Evolutionary conservation across 2,329 filamentous ascomycete species (phyloP), one percentile per base, ranked within the genome.

Genomic region (Fusarium drepaniforme): DNA sequence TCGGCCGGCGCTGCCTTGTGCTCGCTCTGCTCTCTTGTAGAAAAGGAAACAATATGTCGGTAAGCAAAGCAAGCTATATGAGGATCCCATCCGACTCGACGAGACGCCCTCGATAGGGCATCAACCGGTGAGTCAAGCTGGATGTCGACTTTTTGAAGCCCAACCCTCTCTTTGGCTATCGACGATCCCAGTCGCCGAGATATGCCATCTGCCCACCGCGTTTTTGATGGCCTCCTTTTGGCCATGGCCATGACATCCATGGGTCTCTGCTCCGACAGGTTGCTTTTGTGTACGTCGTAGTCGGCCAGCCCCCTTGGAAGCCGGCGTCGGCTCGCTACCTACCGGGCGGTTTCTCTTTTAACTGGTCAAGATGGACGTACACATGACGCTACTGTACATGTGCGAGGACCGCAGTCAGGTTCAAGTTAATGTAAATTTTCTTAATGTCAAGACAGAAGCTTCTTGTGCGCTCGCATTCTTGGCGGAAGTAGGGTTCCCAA

Each of bases 331-430:
- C 60, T 72, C 66, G 66, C 66, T 77, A 64, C 69, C 68, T 72
- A 40, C 62, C 67, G 44, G 66, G 59, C 40, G 68, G 66, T 62
- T 49, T 51, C 53, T 70, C 42, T 35, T 75, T 40, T 68, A 60
- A 73, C 75, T 78, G 75, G 75, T 37, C 68, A 53, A 63, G 51
- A 56, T 30, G 64, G 72, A 64, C 60, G 56, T 65, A 68, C 77
- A 70, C 72, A 78, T 79, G 77, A 71, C 77, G 73, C 74, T 78
- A 75, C 77, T 78, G 72, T 74, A 76, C 68, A 51, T 74, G 44
- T 30, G 13, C 60, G 57, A 70, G 37, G 60, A 75, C 68, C 66
- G 62, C 64, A 59, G 35, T 37, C 21, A 51, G 63, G 40, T 44
- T 38, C 35, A 37, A 38, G 37, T 8, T n/a, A 15, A 44, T 44